Percentiles rank a stretch among this genome's conserved stretches.
Conservation (phyloP, 2,329 filamentous ascomycete genomes). For the Rutstroemia sp. region DNA sequence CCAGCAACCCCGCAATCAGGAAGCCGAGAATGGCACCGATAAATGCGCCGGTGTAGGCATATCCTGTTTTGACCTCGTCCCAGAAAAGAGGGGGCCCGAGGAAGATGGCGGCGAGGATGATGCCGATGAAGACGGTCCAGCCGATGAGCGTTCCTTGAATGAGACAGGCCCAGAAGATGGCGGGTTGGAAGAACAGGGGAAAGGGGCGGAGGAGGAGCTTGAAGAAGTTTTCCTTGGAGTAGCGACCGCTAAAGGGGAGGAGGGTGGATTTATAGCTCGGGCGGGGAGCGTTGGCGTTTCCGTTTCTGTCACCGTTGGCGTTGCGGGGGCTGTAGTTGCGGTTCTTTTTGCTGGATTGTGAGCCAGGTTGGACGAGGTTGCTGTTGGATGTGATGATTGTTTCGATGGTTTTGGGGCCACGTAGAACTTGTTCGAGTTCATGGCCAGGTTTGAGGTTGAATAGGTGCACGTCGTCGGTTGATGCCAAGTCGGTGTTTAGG, state of each 20-base stretch:
- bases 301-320: not conserved
- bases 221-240: conserved; percentile 68
- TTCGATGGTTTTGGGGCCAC: conserved; percentile 1
- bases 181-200: conserved; percentile 75
- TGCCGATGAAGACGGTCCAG: conserved; percentile 90
- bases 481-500: conserved; percentile 61
- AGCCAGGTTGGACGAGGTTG: not conserved
- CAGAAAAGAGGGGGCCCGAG: conserved; percentile 76
- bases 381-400: conserved; percentile 3
- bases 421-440: conserved; percentile 3
- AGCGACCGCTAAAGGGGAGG: conserved; percentile 70
- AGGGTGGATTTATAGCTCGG: conserved; percentile 51
- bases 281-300: conserved; percentile 22
- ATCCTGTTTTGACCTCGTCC: conserved; percentile 73
- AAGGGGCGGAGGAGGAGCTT: conserved; percentile 65
- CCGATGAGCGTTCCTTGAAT: conserved; percentile 88
- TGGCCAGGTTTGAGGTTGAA: conserved; percentile 4
- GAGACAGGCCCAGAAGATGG: conserved; percentile 70
- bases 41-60: conserved; percentile 80
- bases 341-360: not conserved
- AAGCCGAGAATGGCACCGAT: conserved; percentile 76
- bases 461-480: conserved; percentile 16
- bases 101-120: conserved; percentile 76
- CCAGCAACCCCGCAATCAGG: conserved; percentile 61
- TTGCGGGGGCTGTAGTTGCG: not conserved